Evolutionary conservation across 2,329 filamentous ascomycete species (phyloP).

Genomic region (Cytospora paraplurivora): DNA sequence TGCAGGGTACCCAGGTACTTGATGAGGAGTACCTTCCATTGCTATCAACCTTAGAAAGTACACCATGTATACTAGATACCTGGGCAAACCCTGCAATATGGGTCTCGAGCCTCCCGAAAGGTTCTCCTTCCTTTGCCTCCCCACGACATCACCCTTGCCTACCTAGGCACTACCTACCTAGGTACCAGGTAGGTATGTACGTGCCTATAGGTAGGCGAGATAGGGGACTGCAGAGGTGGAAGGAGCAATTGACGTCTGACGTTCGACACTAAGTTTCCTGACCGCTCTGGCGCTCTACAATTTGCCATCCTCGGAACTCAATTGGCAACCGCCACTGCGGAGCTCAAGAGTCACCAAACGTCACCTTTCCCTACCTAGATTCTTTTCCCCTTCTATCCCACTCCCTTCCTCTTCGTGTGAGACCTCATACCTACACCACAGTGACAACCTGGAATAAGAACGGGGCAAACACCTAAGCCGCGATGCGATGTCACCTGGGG

Average conservation of each 20-base stretch:
- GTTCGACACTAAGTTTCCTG: background rate
- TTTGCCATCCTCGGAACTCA: too few relatives aligned
- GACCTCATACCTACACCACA: constrained; percentile 1
- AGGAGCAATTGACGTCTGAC: background rate
- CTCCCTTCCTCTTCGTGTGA: background rate
- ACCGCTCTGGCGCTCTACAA: too few relatives aligned
- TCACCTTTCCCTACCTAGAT: background rate
- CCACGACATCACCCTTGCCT: background rate
- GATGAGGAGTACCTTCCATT: too few relatives aligned
- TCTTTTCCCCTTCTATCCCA: background rate
- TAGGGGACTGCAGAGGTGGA: background rate
- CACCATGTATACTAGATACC: too few relatives aligned
- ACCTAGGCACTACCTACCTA: background rate
- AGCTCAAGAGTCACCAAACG: background rate
- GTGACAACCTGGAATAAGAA: background rate
- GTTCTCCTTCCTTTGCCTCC: too few relatives aligned
- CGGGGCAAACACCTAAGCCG: constrained; percentile 1
- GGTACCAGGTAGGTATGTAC: background rate
- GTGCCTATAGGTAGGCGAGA: background rate
- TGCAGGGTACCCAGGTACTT: too few relatives aligned
- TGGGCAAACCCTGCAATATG: too few relatives aligned
- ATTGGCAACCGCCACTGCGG: too few relatives aligned
- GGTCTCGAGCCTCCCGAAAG: too few relatives aligned
- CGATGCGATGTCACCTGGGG: background rate
- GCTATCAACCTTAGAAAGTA: too few relatives aligned